Percentiles rank a stretch among this genome's conserved stretches.
phyloP scores from a whole-genome alignment of 257 asterid genomes.

The Scutellaria minor region DNA sequence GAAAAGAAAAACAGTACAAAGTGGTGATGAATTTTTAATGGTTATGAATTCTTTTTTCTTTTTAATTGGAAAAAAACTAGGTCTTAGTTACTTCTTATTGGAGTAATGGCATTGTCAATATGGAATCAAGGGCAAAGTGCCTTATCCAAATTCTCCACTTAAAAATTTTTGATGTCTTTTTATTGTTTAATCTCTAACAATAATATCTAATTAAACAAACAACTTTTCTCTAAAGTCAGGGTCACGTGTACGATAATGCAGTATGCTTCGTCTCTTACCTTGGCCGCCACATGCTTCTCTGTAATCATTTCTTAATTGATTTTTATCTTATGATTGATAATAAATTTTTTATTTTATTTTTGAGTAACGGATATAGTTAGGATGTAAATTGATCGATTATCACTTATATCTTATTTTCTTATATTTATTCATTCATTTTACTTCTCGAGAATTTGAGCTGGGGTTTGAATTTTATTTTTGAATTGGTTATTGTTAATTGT shows the following conservation, averaged over 20 bases:
- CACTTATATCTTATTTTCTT: no score
- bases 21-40: background rate
- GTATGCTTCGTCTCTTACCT: slow-evolving; percentile 33
- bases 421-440: no score
- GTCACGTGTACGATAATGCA: slow-evolving; percentile 44
- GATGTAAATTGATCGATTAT: no score
- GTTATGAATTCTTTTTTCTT: background rate
- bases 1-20: no score
- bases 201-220: background rate
- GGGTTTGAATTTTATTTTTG: no score
- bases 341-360: no score
- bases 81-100: background rate
- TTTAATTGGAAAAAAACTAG: background rate
- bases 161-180: background rate
- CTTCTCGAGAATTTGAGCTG: no score
- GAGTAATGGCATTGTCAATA: background rate
- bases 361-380: no score
- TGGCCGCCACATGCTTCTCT: slow-evolving; percentile 39
- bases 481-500: no score
- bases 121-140: slow-evolving; percentile 27
- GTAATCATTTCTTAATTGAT: no score
- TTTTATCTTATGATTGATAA: no score
- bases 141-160: slow-evolving; percentile 31
- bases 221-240: slow-evolving; percentile 32
- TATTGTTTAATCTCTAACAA: background rate